phyloP scores from a whole-genome alignment of 2,329 filamentous ascomycete genomes.

The Monosporascus sp. region DNA sequence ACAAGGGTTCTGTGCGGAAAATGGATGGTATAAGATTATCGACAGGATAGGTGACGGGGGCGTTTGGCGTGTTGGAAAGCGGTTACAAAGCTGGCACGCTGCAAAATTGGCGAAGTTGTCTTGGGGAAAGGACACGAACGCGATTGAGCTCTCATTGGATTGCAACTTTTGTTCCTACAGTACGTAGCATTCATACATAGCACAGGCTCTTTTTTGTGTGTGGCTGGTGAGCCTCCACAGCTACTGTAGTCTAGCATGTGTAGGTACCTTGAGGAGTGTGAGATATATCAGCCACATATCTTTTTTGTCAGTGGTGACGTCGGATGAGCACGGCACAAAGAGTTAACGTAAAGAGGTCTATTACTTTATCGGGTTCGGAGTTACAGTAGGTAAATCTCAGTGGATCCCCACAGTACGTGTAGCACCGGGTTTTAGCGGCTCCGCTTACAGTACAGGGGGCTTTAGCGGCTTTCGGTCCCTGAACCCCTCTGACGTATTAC shows the following conservation, averaged over 20 bases:
- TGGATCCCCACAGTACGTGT: background rate
- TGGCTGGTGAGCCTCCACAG: slow-evolving; percentile 7
- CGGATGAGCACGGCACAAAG: background rate
- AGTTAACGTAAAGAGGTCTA: background rate
- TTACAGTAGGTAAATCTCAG: background rate
- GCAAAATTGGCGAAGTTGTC: background rate
- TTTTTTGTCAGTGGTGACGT: no score
- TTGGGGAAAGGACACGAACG: slow-evolving; percentile 35
- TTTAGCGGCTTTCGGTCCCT: background rate
- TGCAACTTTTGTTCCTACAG: background rate
- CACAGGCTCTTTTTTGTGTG: slow-evolving; percentile 2
- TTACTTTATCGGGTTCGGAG: background rate
- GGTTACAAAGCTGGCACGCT: background rate
- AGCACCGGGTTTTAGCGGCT: no score
- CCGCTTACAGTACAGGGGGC: background rate
- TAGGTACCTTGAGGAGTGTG: no score
- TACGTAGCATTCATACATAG: no score
- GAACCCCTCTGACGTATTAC: slow-evolving; percentile 28
- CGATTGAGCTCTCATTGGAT: slow-evolving; percentile 35
- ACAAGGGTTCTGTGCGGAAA: background rate
- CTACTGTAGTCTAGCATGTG: no score
- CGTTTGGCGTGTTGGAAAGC: no score
- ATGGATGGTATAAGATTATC: no score
- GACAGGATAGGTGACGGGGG: no score
- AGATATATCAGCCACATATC: no score